phyloP scores from a whole-genome alignment of 2,329 filamentous ascomycete species.

The Colletotrichum sp. region DNA sequence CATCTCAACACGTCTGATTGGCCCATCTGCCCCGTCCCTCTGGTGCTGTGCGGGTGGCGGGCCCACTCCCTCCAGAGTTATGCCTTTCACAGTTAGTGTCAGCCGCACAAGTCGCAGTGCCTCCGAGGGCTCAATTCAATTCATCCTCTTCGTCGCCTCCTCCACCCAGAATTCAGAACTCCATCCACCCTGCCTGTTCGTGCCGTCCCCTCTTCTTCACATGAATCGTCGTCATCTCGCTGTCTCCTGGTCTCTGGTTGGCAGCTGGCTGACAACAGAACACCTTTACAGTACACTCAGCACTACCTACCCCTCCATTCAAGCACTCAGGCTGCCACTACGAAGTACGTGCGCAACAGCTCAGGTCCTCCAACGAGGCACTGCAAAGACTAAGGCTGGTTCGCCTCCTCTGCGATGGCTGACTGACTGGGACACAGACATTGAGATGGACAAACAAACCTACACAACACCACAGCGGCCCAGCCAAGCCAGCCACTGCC shows the following conservation, averaged over 20 bases:
- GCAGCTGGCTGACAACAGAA: neutral
- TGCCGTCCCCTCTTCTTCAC: neutral
- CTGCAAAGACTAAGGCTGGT: neutral
- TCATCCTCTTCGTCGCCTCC: neutral
- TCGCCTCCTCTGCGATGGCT: neutral
- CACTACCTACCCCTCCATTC: neutral
- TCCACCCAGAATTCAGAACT: neutral
- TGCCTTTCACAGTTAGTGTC: neutral
- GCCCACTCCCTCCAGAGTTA: neutral
- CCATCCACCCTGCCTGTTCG: neutral
- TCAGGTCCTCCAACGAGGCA: neutral
- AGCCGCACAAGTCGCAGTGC: neutral
- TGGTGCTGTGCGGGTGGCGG: neutral
- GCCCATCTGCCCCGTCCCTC: neutral
- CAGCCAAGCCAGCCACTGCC: constrained; percentile 8
- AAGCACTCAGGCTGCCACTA: neutral
- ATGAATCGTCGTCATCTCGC: constrained; percentile 6
- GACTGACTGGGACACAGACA: neutral
- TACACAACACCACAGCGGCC: neutral
- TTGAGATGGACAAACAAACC: neutral
- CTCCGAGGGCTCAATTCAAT: neutral
- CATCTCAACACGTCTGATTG: neutral
- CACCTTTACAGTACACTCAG: neutral
- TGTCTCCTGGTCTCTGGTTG: neutral
- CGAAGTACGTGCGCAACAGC: neutral